A percentile compares a stretch with the other conserved stretches of the same genome.
phyloP scores from a whole-genome alignment of 2,329 filamentous ascomycete species.

The Fusarium sp. region DNA sequence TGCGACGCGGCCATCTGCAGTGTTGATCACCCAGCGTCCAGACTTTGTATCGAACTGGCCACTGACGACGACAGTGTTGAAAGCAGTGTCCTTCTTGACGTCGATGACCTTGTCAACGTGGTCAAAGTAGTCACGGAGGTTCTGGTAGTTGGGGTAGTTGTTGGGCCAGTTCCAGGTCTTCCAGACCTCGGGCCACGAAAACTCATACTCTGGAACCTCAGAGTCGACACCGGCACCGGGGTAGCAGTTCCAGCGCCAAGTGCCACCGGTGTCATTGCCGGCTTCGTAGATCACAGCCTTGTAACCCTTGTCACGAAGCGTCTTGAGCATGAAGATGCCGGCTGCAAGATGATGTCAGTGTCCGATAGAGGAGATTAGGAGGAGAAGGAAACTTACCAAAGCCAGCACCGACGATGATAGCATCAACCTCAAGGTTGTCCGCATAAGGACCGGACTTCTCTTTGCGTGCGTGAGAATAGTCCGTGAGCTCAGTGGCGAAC shows the following conservation, averaged over 20 bases:
- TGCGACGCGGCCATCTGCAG: constrained; percentile 64
- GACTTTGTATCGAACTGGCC: constrained; percentile 65
- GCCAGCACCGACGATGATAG: constrained; percentile 62
- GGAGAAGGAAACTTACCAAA: constrained; percentile 52
- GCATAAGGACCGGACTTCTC: constrained; percentile 58
- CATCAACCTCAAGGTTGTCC: constrained; percentile 61
- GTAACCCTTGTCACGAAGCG: constrained; percentile 65
- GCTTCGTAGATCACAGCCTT: constrained; percentile 68
- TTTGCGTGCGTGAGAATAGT: constrained; percentile 53
- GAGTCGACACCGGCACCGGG: constrained; percentile 70
- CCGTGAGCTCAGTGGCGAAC: constrained; percentile 60
- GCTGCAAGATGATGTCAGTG: constrained; percentile 42
- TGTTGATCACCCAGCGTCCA: constrained; percentile 66
- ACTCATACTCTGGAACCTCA: constrained; percentile 68
- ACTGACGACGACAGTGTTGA: constrained; percentile 69
- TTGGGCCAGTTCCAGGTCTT: constrained; percentile 71
- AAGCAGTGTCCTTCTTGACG: constrained; percentile 71
- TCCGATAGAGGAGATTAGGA: background rate
- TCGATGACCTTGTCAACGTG: constrained; percentile 70
- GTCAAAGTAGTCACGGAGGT: constrained; percentile 72
- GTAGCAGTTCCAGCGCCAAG: constrained; percentile 72
- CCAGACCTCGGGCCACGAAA: constrained; percentile 66
- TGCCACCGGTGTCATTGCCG: constrained; percentile 66
- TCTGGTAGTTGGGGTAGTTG: constrained; percentile 66
- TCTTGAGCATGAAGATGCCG: constrained; percentile 67